Evolutionary conservation across 139 green algal species (phyloP).

Genomic region (Eudorina sp.): DNA sequence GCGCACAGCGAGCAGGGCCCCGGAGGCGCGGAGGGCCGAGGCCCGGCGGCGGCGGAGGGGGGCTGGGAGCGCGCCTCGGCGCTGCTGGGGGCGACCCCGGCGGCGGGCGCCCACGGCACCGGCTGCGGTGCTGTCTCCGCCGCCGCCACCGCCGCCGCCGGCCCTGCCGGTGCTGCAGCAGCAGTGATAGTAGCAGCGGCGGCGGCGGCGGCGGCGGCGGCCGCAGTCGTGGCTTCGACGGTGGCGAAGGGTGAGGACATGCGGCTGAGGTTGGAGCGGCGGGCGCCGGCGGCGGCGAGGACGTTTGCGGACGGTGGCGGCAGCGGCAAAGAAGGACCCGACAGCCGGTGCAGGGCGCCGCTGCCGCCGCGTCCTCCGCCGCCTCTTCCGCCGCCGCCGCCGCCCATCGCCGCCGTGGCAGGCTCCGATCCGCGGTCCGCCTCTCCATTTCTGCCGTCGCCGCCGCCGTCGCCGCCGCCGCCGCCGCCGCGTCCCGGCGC

Average conservation of each 20-base stretch:
- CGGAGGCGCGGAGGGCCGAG: neutral
- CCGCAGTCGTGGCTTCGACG: neutral
- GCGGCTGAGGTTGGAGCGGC: constrained; percentile 19
- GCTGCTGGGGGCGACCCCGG: neutral
- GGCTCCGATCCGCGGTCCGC: neutral
- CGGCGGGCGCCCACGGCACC: neutral
- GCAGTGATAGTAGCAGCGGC: neutral
- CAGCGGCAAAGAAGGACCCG: no score
- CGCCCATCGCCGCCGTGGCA: neutral
- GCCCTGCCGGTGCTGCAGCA: neutral
- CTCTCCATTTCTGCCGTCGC: neutral
- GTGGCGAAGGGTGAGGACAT: constrained; percentile 32
- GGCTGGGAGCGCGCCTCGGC: no score
- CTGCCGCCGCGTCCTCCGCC: no score
- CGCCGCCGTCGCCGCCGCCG: no score
- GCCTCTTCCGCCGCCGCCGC: neutral
- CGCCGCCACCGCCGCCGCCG: neutral
- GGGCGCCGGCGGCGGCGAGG: no score
- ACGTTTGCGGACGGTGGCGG: no score
- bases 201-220: neutral
- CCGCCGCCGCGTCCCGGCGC: no score
- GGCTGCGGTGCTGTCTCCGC: neutral
- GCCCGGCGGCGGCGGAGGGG: no score
- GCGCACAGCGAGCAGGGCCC: neutral
- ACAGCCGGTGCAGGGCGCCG: no score